Evolutionary conservation across 1,139 yeast genomes (phyloP).

Genomic region (Sugiyamaella pinicola): DNA sequence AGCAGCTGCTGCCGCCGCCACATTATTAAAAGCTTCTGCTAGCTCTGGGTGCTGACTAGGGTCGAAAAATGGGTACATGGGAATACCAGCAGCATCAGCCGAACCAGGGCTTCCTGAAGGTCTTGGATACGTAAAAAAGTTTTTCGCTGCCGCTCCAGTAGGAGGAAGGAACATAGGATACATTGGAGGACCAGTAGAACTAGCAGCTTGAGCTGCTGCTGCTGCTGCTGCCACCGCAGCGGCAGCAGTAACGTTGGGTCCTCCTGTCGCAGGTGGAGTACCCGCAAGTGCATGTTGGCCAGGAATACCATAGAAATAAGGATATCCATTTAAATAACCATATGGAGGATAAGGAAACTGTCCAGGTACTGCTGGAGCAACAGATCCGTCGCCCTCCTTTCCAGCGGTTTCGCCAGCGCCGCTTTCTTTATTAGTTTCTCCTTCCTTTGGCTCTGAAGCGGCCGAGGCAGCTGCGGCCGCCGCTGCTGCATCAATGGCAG

Average conservation of each 20-base stretch:
- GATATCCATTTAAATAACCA: slow-evolving; percentile 20
- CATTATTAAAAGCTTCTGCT: slow-evolving; percentile 13
- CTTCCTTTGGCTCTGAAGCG: slow-evolving; percentile 6
- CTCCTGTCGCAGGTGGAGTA: background rate
- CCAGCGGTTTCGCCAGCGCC: slow-evolving; percentile 6
- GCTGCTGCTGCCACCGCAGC: slow-evolving; percentile 16
- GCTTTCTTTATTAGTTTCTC: slow-evolving; percentile 1
- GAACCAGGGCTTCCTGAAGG: slow-evolving; percentile 18
- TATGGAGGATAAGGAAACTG: slow-evolving; percentile 21
- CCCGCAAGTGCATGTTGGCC: slow-evolving; percentile 6
- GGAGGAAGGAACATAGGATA: slow-evolving; percentile 7
- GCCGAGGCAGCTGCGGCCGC: slow-evolving; percentile 11
- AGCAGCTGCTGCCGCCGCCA: slow-evolving; percentile 12
- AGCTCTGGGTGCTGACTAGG: slow-evolving; percentile 16
- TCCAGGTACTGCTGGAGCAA: slow-evolving; percentile 5
- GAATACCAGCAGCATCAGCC: slow-evolving; percentile 7
- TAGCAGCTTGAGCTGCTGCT: slow-evolving; percentile 4
- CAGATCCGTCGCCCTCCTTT: slow-evolving; percentile 8
- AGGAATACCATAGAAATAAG: slow-evolving; percentile 20
- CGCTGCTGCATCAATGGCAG: slow-evolving; percentile 13
- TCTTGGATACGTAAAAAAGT: slow-evolving; percentile 9
- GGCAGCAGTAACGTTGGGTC: slow-evolving; percentile 4
- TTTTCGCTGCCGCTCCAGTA: slow-evolving; percentile 15
- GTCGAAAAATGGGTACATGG: slow-evolving; percentile 9
- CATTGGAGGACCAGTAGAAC: slow-evolving; percentile 2